These are phyloP conservation scores for Penicillium desertorum DNA, from an alignment of 495 filamentous ascomycete genomes.

Conservation along the genomic window DNA sequence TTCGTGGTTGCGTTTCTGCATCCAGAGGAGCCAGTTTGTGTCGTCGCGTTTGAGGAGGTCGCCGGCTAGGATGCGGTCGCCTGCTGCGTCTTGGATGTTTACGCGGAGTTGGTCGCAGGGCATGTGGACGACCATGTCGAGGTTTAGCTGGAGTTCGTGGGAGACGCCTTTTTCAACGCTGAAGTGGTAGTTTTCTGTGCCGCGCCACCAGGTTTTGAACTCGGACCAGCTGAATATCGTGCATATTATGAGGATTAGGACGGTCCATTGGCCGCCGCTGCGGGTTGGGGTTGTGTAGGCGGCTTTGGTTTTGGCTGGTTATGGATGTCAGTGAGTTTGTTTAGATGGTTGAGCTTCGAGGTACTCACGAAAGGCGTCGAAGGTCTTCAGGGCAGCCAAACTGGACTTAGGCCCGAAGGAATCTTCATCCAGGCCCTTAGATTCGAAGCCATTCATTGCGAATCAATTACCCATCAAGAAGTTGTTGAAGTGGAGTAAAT, in stretches of 20 bases:
- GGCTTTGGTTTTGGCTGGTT: conserved; percentile 88
- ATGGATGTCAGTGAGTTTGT: not conserved
- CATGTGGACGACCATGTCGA: conserved; percentile 94
- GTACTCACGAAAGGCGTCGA: conserved; percentile 97
- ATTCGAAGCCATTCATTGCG: conserved; percentile 69
- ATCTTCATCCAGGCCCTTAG: conserved; percentile 71
- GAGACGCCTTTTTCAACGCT: conserved; percentile 90
- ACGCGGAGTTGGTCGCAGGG: conserved; percentile 81
- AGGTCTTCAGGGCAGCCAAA: conserved; percentile 66
- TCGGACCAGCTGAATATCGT: conserved; percentile 73
- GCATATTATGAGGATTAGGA: conserved; percentile 72
- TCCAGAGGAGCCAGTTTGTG: conserved; percentile 81
- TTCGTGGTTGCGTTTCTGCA: conserved; percentile 69
- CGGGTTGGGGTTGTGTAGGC: conserved; percentile 80
- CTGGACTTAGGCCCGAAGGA: conserved; percentile 71
- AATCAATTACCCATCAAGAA: conserved; percentile 23
- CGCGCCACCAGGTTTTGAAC: conserved; percentile 75
- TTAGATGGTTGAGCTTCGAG: not conserved
- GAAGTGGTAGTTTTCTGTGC: conserved; percentile 83
- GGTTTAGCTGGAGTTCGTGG: conserved; percentile 87
- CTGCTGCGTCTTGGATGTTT: conserved; percentile 95
- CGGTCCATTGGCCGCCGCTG: conserved; percentile 90
- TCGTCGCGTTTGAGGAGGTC: conserved; percentile 69
- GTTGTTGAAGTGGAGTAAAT: conserved; percentile 24
- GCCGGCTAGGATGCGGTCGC: conserved; percentile 85